phyloP scores from a whole-genome alignment of 164 flowering plant genomes.

The Magnolia officinalis region DNA sequence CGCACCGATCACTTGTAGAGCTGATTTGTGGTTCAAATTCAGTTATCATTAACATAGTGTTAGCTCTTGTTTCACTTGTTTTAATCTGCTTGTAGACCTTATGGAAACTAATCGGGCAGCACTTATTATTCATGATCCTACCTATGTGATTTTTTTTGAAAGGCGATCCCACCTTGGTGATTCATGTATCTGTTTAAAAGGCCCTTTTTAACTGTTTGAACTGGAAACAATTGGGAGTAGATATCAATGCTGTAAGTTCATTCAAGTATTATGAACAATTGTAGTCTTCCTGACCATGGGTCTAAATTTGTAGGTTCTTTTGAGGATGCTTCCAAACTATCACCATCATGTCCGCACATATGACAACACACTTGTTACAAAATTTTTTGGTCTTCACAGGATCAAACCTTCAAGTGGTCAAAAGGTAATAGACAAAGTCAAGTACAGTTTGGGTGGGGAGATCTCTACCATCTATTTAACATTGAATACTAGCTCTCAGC shows the following conservation, averaged over 20 bases:
- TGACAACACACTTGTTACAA: constrained; percentile 92
- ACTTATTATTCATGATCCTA: background rate
- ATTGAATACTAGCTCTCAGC: background rate
- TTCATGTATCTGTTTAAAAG: background rate
- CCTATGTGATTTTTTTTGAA: background rate
- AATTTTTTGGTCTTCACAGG: constrained; percentile 98
- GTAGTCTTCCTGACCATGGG: constrained; percentile 10
- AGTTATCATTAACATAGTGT: background rate
- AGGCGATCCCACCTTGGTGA: background rate
- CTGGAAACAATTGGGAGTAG: background rate
- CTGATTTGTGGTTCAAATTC: background rate
- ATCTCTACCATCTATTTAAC: background rate
- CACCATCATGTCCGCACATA: constrained; percentile 77
- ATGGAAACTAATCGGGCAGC: background rate
- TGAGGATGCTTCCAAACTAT: constrained; percentile 91
- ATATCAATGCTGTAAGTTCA: background rate
- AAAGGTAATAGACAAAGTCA: constrained; percentile 54
- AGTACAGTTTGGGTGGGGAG: background rate
- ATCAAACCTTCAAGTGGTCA: constrained; percentile 95
- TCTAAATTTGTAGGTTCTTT: constrained; percentile 62
- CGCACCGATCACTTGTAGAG: background rate
- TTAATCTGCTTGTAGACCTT: background rate
- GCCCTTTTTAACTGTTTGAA: background rate
- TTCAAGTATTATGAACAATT: background rate
- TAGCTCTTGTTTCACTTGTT: background rate